Base-by-base conservation (phyloP, 768 basidiomycete species). In the Butyriboletus loyo region DNA sequence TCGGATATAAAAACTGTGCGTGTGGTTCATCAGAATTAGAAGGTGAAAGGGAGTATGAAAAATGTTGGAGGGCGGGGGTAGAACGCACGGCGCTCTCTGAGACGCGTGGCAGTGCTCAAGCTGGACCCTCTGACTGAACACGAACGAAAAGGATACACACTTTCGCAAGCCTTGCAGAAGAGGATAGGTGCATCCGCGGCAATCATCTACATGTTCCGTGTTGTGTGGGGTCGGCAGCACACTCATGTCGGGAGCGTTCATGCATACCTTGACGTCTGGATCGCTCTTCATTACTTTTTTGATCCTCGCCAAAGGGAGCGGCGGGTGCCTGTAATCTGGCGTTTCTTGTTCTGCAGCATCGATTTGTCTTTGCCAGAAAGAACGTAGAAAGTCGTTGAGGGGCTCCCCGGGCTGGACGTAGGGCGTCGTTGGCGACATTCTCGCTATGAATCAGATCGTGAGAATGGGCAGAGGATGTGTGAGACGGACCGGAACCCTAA, bases 241-340 rank as follows among this genome's bases (percentile, higher is more conserved):
- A 28, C 34, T 1, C 3, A 53, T 37, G 30, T 32, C 25, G 7
- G 19, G 40, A 25, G 19, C 3, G 43, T 17, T 11, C 38, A 47
- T 40, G 17, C 83, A 65, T 66, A 96, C 93, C 82, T 94, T 94
- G 57, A 98, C 92, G 62, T 95, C 92, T 4, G 92, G 91, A 73
- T 94, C 93, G 69, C 89, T 95, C 78, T 98, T 98, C 92, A 98
- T 97, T 52, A 98, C 96, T 70, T 98, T 98, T 78, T 98, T 98
- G 64, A 98, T 97, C 67, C 97, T 77, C 17, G 97, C 97, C 28
- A 99, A 75, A 4, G 96, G 96, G 11, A 98, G 75, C 7, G 90
- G 86, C 2, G 90, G 91, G 64, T 94, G 91, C 48, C 88, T 76
- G 59, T 89, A 91, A 71, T 95, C 93, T 24, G 89, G 89, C 0